phyloP scores from a whole-genome alignment of 257 asterid species.

The Penstemon newberryi region DNA sequence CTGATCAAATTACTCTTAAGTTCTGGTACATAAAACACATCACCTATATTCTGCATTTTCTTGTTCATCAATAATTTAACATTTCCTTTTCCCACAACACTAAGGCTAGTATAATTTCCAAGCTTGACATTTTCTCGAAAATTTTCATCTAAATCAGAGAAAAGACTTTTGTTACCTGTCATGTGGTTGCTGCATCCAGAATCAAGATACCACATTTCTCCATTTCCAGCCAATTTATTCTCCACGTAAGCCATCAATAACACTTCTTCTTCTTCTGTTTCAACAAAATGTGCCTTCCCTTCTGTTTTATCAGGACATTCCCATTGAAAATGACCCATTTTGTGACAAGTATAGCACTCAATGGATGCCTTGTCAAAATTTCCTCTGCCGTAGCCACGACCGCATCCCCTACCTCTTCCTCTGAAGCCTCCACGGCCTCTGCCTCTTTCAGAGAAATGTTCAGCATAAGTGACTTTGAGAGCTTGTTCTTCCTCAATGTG shows the following conservation, averaged over 20 bases:
- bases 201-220: constrained; percentile 25
- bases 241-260: constrained; percentile 9
- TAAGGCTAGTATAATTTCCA: constrained; percentile 12
- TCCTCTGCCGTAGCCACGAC: not conserved
- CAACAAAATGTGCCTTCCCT: constrained; percentile 11
- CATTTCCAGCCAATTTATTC: not conserved
- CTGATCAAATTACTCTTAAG: constrained; percentile 24
- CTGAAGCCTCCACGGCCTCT: not conserved
- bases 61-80: constrained; percentile 1
- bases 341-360: constrained; percentile 23
- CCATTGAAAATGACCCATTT: constrained; percentile 13
- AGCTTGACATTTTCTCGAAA: constrained; percentile 21
- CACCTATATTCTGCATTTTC: too few species aligned
- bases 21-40: constrained; percentile 17
- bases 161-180: not conserved
- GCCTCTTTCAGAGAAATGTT: not conserved
- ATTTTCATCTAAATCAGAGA: constrained; percentile 14
- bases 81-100: constrained; percentile 15
- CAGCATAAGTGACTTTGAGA: not conserved
- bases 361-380: not conserved
- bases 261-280: constrained; percentile 23
- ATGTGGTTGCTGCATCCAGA: constrained; percentile 24
- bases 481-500: constrained; percentile 11
- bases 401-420: constrained; percentile 8
- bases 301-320: constrained; percentile 14